Conservation (phyloP, 106 monocot species). For the Dactylorhiza incarnata region DNA sequence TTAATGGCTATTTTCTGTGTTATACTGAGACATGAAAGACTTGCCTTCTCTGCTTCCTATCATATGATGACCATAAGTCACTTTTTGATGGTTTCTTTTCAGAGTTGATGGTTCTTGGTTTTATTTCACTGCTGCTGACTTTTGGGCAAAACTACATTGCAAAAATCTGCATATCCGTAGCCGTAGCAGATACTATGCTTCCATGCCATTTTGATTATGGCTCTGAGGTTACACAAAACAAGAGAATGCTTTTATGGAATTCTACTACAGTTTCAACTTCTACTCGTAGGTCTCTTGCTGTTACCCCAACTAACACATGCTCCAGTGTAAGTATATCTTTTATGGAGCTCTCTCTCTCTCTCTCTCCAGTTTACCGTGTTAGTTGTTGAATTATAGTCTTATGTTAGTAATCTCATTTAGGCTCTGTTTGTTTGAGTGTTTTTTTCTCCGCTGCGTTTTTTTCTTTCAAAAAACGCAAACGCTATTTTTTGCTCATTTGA, state of each 20-base stretch:
- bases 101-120: conserved; percentile 95
- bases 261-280: conserved; percentile 3
- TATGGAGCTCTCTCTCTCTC: neutral
- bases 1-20: neutral
- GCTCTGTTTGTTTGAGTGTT: no score
- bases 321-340: conserved; percentile 20
- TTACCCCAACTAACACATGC: conserved; percentile 7
- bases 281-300: conserved; percentile 21
- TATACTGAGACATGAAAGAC: neutral
- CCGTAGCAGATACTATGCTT: conserved; percentile 68
- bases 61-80: neutral
- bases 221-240: neutral
- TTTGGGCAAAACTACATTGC: conserved; percentile 68
- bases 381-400: no score
- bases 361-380: neutral
- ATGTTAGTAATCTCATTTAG: no score
- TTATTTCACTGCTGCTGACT: conserved; percentile 86
- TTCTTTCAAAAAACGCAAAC: no score
- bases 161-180: conserved; percentile 70
- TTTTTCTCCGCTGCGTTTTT: no score
- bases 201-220: conserved; percentile 40
- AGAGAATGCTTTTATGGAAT: conserved; percentile 31
- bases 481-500: no score
- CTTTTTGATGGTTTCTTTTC: conserved; percentile 10
- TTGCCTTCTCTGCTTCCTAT: neutral